These are phyloP conservation scores for Scortechinia acanthostroma DNA, from an alignment of 2,329 filamentous ascomycete species.

Conservation along the genomic window DNA sequence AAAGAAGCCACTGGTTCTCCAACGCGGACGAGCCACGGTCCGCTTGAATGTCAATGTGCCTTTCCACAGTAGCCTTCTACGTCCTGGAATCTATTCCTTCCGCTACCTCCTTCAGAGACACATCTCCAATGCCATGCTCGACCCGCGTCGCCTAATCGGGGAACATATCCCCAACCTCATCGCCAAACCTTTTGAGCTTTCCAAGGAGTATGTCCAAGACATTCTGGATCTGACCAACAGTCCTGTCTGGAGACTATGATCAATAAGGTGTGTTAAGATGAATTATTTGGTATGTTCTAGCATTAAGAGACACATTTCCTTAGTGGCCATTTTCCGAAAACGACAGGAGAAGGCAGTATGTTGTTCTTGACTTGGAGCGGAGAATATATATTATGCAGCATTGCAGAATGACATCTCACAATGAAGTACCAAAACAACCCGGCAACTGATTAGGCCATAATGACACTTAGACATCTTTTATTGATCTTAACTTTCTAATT, in stretches of 20 bases:
- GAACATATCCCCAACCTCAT: slow-evolving; percentile 99
- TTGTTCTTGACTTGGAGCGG: too few species aligned
- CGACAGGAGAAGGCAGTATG: too few species aligned
- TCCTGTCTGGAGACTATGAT: too few species aligned
- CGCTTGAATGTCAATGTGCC: slow-evolving; percentile 97
- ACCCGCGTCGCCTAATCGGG: slow-evolving; percentile 89
- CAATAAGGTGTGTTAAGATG: too few species aligned
- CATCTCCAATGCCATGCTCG: slow-evolving; percentile 98
- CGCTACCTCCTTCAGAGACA: slow-evolving; percentile 97
- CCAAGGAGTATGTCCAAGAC: slow-evolving; percentile 98
- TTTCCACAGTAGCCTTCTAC: slow-evolving; percentile 97
- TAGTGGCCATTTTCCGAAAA: too few species aligned
- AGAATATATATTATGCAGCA: too few species aligned
- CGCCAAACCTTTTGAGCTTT: slow-evolving; percentile 86
- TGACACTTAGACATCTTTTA: too few species aligned
- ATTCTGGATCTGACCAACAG: slow-evolving; percentile 92
- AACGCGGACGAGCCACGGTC: slow-evolving; percentile 94
- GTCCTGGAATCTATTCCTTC: slow-evolving; percentile 98
- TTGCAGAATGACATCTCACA: too few species aligned
- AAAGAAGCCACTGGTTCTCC: slow-evolving; percentile 75
- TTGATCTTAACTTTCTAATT: too few species aligned
- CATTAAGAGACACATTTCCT: too few species aligned
- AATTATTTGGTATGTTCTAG: slow-evolving; percentile 36
- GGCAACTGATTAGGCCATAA: too few species aligned
- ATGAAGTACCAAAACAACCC: too few species aligned